Conservation (phyloP, 1,139 yeast genomes). For the Yamadazyma jaroonii region DNA sequence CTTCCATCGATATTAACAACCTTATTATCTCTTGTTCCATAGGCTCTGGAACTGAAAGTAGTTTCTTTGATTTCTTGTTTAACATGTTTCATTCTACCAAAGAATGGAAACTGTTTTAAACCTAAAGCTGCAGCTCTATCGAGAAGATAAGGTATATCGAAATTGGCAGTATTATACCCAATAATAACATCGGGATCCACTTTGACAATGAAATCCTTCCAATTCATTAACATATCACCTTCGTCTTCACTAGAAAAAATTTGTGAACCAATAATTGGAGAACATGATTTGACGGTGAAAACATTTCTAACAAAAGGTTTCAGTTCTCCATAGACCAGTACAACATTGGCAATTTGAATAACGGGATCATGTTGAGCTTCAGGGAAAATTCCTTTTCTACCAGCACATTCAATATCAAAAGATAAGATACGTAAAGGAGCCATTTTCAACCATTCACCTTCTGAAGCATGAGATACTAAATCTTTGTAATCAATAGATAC, state of each 20-base stretch:
- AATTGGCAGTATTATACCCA: conserved; percentile 93
- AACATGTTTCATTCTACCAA: conserved; percentile 69
- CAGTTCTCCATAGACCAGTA: conserved; percentile 73
- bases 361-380: conserved; percentile 93
- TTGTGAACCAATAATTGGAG: conserved; percentile 92
- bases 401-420: conserved; percentile 98
- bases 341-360: conserved; percentile 95
- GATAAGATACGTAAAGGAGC: conserved; percentile 94
- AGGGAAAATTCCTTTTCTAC: conserved; percentile 94
- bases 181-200: conserved; percentile 96
- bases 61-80: conserved; percentile 80
- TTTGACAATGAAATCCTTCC: conserved; percentile 81
- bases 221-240: conserved; percentile 74
- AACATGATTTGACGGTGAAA: conserved; percentile 86
- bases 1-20: conserved; percentile 93
- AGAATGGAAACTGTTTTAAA: conserved; percentile 72
- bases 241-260: conserved; percentile 76
- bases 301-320: conserved; percentile 92
- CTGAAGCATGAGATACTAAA: conserved; percentile 77
- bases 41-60: conserved; percentile 89
- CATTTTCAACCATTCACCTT: conserved; percentile 90
- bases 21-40: conserved; percentile 93
- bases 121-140: conserved; percentile 81
- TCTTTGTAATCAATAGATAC: conserved; percentile 66
- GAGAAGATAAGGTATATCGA: conserved; percentile 89